Percentiles rank a stretch among this genome's conserved stretches.
These are phyloP conservation scores for Metschnikowia kofuensis DNA, from an alignment of 805 yeast genomes.

Conservation along the genomic window DNA sequence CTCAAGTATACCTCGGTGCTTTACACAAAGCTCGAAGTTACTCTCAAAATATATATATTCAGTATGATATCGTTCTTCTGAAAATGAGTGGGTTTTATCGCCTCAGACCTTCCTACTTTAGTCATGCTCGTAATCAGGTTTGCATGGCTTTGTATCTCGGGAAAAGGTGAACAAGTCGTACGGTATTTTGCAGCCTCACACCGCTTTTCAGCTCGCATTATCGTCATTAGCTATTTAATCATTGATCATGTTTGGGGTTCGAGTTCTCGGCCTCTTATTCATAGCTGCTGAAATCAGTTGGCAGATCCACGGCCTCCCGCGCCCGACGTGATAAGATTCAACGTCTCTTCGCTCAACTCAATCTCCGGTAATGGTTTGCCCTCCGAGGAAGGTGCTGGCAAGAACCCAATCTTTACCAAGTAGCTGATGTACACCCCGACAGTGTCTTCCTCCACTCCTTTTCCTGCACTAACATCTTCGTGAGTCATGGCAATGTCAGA, in stretches of 20 bases:
- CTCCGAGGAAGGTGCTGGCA: slow-evolving; percentile 55
- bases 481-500: slow-evolving; percentile 64
- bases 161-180: too few relatives aligned
- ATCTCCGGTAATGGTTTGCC: slow-evolving; percentile 57
- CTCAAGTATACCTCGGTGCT: too few relatives aligned
- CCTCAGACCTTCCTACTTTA: too few relatives aligned
- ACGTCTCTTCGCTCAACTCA: slow-evolving; percentile 52
- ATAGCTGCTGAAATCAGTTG: not conserved
- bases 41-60: too few relatives aligned
- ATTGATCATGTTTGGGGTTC: not conserved
- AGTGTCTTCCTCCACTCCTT: slow-evolving; percentile 66
- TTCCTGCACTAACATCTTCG: slow-evolving; percentile 63
- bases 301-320: slow-evolving; percentile 24
- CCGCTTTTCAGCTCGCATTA: too few relatives aligned
- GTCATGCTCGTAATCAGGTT: too few relatives aligned
- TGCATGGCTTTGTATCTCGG: too few relatives aligned
- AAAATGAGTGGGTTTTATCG: too few relatives aligned
- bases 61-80: too few relatives aligned
- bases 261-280: not conserved
- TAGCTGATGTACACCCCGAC: slow-evolving; percentile 79
- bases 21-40: too few relatives aligned
- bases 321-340: slow-evolving; percentile 25
- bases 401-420: slow-evolving; percentile 74
- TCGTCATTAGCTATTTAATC: too few relatives aligned
- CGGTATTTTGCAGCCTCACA: too few relatives aligned